These are phyloP conservation scores for Epichloe bromicola DNA, from an alignment of 2,329 filamentous ascomycete species.

Conservation along the genomic window DNA sequence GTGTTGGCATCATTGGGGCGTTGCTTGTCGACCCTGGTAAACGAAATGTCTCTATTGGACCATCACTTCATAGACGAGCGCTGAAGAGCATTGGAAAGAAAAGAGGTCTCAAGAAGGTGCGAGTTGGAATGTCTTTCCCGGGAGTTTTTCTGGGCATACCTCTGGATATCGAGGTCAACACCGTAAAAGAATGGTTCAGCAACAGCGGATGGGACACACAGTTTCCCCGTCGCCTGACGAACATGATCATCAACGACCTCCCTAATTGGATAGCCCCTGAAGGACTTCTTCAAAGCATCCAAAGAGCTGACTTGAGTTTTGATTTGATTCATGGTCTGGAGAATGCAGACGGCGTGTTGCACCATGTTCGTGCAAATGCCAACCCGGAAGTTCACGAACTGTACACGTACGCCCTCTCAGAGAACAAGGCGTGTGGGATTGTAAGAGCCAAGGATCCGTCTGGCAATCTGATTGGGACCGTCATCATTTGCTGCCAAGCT, in stretches of 20 bases:
- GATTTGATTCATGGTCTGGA: slow-evolving; percentile 73
- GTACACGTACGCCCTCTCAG: slow-evolving; percentile 62
- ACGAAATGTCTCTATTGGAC: slow-evolving; percentile 78
- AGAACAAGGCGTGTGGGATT: slow-evolving; percentile 62
- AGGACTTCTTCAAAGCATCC: slow-evolving; percentile 60
- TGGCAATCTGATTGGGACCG: slow-evolving; percentile 59
- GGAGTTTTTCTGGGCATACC: slow-evolving; percentile 82
- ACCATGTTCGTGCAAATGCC: slow-evolving; percentile 60
- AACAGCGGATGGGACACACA: slow-evolving; percentile 75
- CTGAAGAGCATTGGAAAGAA: slow-evolving; percentile 60
- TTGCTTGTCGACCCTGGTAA: slow-evolving; percentile 83
- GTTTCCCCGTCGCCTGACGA: slow-evolving; percentile 43
- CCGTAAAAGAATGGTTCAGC: slow-evolving; percentile 67
- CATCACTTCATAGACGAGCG: slow-evolving; percentile 77
- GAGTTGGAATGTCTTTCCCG: slow-evolving; percentile 69
- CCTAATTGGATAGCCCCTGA: slow-evolving; percentile 62
- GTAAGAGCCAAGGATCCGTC: slow-evolving; percentile 64
- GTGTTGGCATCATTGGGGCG: slow-evolving; percentile 64
- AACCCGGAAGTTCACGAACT: slow-evolving; percentile 69
- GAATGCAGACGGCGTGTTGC: slow-evolving; percentile 59
- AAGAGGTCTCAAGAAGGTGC: slow-evolving; percentile 62
- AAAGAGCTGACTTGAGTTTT: slow-evolving; percentile 62
- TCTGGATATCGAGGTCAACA: slow-evolving; percentile 31
- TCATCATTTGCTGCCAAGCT: slow-evolving; percentile 63
- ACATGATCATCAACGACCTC: slow-evolving; percentile 64